These are phyloP conservation scores for Plasmodium fragile DNA, from an alignment of 169 alveolate genomes.

Conservation along the genomic window DNA sequence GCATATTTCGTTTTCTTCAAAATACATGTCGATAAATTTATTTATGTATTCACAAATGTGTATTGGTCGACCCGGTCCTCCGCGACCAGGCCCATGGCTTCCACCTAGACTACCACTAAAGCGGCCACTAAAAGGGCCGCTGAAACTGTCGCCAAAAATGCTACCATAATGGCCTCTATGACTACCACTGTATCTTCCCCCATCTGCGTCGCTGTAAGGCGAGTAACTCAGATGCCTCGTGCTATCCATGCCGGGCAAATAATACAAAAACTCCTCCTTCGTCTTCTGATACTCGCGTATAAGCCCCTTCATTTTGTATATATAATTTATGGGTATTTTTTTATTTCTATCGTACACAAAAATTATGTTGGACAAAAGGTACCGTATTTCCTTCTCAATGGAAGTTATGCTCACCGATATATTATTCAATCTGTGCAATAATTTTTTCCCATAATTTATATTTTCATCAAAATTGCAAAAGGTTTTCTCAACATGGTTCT, in stretches of 20 bases:
- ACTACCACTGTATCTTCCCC: background rate
- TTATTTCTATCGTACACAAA: conserved; percentile 41
- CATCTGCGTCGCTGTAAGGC: background rate
- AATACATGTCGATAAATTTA: conserved; percentile 60
- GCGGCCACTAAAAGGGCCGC: background rate
- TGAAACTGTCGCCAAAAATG: background rate
- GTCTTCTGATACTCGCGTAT: conserved; percentile 58
- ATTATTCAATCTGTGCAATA: conserved; percentile 40
- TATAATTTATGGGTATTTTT: conserved; percentile 52
- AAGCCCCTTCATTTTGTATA: conserved; percentile 36
- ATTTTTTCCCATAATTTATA: conserved; percentile 34
- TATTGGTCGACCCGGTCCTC: background rate
- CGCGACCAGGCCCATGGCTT: background rate
- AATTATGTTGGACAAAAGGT: conserved; percentile 40
- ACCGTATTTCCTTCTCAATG: conserved; percentile 47
- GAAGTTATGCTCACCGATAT: conserved; percentile 61
- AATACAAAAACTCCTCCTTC: conserved; percentile 26
- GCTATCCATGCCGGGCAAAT: conserved; percentile 32
- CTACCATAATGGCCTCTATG: background rate
- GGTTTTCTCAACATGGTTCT: conserved; percentile 5
- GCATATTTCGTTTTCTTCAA: conserved; percentile 66
- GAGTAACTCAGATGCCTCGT: conserved; percentile 10
- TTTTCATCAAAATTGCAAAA: conserved; percentile 47
- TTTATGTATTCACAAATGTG: conserved; percentile 62
- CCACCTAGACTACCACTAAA: background rate